A percentile compares a stretch with the other conserved stretches of the same genome.
phyloP scores from a whole-genome alignment of 176 grass and related monocot genomes.

The Guadua angustifolia region DNA sequence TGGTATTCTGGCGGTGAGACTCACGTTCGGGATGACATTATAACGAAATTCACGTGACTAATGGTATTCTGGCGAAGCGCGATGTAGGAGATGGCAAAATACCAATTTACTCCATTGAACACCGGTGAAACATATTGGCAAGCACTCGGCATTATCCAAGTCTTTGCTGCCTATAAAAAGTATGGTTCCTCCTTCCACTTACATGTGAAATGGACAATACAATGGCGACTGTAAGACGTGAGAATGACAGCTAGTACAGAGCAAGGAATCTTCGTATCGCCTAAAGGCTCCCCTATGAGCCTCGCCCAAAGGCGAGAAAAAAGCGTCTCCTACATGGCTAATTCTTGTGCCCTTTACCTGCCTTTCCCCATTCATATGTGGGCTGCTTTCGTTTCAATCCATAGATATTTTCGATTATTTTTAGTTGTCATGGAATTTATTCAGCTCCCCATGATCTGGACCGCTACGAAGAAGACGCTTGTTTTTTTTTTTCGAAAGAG shows the following conservation, averaged over 20 bases:
- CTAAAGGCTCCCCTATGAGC: neutral
- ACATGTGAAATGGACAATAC: conserved; percentile 43
- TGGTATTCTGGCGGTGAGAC: too few relatives aligned
- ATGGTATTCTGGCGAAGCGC: too few relatives aligned
- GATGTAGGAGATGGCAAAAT: too few relatives aligned
- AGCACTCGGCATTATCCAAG: conserved; percentile 40
- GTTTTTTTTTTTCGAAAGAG: too few relatives aligned
- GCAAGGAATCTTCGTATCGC: conserved; percentile 39
- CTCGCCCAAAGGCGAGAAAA: conserved; percentile 18
- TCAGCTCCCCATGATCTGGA: conserved; percentile 9
- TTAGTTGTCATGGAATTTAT: conserved; percentile 23
- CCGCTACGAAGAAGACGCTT: neutral
- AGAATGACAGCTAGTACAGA: conserved; percentile 42
- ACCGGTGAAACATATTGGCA: conserved; percentile 23
- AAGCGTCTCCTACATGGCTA: neutral
- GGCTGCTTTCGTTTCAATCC: conserved; percentile 22
- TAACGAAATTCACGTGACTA: too few relatives aligned
- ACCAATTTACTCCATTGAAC: too few relatives aligned
- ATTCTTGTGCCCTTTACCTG: neutral
- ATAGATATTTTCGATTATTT: conserved; percentile 16
- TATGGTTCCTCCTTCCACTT: conserved; percentile 44
- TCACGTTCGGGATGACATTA: too few relatives aligned
- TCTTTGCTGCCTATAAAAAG: conserved; percentile 16
- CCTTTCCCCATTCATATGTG: neutral
- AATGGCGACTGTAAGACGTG: conserved; percentile 34